Conservation (phyloP, 345 rosid species). For the Citrus inodora region DNA sequence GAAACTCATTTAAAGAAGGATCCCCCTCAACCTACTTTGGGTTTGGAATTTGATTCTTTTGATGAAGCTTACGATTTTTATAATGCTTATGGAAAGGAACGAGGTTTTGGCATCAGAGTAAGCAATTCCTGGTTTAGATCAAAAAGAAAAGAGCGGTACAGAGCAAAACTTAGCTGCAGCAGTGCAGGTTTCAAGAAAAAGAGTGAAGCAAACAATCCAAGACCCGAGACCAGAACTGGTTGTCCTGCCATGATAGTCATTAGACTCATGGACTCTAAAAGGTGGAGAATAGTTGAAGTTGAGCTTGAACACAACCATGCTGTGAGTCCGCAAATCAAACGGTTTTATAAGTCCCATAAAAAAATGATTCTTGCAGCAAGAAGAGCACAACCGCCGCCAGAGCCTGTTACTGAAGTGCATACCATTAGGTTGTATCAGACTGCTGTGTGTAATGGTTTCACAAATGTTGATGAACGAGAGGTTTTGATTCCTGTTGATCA, state of each 20-base stretch:
- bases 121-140: constrained; percentile 49
- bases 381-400: constrained; percentile 29
- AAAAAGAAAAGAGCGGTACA: constrained; percentile 42
- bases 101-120: constrained; percentile 51
- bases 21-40: constrained; percentile 31
- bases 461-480: constrained; percentile 30
- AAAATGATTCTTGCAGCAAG: constrained; percentile 39
- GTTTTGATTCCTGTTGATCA: constrained; percentile 26
- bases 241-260: constrained; percentile 46
- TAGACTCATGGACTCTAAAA: constrained; percentile 41
- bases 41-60: constrained; percentile 51
- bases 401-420: constrained; percentile 43
- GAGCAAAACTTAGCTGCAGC: constrained; percentile 56
- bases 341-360: constrained; percentile 46
- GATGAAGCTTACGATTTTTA: constrained; percentile 46
- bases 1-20: constrained; percentile 20
- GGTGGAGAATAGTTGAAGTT: constrained; percentile 48
- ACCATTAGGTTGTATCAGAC: constrained; percentile 44
- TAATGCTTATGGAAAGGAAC: constrained; percentile 44
- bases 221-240: constrained; percentile 50
- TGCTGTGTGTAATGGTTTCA: constrained; percentile 25
- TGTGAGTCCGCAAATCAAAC: constrained; percentile 33
- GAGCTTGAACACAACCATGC: constrained; percentile 49
- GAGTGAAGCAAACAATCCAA: constrained; percentile 49
- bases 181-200: constrained; percentile 54